Evolutionary conservation across 495 filamentous ascomycete species (phyloP), one percentile per base, ranked within the genome.

Genomic region (Emericellopsis terricola): DNA sequence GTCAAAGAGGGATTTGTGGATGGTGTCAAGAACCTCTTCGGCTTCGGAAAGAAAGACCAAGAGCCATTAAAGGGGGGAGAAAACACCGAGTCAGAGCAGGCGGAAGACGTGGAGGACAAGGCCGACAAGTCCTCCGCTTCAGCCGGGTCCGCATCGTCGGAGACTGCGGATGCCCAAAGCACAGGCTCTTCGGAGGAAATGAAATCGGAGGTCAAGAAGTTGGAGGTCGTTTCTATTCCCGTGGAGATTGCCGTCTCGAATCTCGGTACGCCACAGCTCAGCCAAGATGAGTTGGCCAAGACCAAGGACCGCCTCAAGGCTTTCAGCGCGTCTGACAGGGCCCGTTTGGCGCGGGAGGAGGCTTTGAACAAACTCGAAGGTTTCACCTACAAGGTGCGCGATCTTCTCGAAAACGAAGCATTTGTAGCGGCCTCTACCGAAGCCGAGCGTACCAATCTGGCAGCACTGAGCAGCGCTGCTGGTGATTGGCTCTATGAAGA

Each of bases 401-500:
- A 94, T 54, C 60, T 85, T 14, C 54, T 91, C 8, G 73, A 78
- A 11, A 74, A 79, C 40, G 71, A 78, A 36, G 67, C 65, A 11
- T 94, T 94, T 52, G 56, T 76, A 27, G 64, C 59, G 8, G 71
- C 65, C 9, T 72, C 84, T 29, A 86, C 75, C 29, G 50, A 64
- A 1, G 65, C 68, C 15, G 67, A 81, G 40, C 63, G 81, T 19
- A 48, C 57, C 3, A 44, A 47, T 17, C 68, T 96, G 9, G 67
- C 76, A 42, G 56, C 71, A 36, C 72, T 72, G 44, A 60, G 74
- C 27, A 65, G 64, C 20, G 71, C 69, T 13, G 69, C 76, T 8
- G 77, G 77, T 38, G 83, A 93, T 23, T 96, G 89, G 87, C 69
- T 97, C 20, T 92, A 93, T 49, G 78, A 66, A 23, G 82, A 86